Base-by-base conservation (phyloP, 306 rosid genomes). In the Dryas alaskensis region DNA sequence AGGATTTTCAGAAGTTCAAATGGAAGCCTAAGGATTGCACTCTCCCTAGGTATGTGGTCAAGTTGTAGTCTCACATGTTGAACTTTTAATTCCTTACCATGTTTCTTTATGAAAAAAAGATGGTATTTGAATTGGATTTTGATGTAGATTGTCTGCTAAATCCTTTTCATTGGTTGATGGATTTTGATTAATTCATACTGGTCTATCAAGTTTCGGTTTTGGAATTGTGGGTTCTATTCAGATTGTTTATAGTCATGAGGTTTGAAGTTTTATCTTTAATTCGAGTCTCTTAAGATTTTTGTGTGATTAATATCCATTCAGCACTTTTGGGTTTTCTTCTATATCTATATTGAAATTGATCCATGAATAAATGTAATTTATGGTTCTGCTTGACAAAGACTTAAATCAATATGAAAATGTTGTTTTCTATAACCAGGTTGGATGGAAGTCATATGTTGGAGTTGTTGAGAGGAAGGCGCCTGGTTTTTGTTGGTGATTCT, bases 401-500 rank as follows among this genome's bases (percentile, higher is more conserved):
- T 14, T 58, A 5, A 45, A 45, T 13, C 10, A 57, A 59, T 59
- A 8, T 59, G 46, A 57, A 71, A 59, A 31, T 31, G 37, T 31
- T 3, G 27, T 27, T 7, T 60, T 9, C 43, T 70, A 13, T 25
- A 22, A 58, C 43, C 58, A 89, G 99, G 82, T 80, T 94, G 88
- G 95, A 94, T 68, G 99, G 85, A 6, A 81, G 76, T 81, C 79
- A 70, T 45, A 70, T 94, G 92, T 77, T 94, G 81, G 76, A 89
- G 75, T 59, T 94, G 83, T 69, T 94, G 76, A 86, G 82, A 78
- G 97, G 99, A 14, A 94, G 87, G 74, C 68, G 97, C 73, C 43
- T 94, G 47, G 99, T 87, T 76, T 94, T 94, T 59, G 99, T 94
- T 31, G 99, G 99, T 0, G 99, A 94, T 88, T 94, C 99, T n/a